Base-by-base conservation (phyloP, 805 yeast genomes). In the Saccharomycopsis babjevae region DNA sequence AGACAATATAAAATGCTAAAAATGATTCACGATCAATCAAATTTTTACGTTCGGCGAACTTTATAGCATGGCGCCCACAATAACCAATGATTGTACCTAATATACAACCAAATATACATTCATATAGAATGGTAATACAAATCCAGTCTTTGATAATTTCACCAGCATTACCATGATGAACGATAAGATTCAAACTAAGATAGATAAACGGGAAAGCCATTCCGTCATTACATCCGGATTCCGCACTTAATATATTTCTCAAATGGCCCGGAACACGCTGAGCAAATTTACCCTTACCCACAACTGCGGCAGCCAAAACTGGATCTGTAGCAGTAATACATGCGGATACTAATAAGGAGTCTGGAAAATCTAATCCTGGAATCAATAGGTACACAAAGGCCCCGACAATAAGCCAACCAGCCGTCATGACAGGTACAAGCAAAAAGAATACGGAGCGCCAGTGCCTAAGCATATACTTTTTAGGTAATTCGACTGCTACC, bases 261-360 rank as follows among this genome's bases (percentile, higher is more conserved):
- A 91, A 77, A 73, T 91, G 97, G n/a, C 96, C 96, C 1, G 97
- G 96, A 18, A 91, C 96, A 60, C 96, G 81, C 68, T 82, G 83
- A 15, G 97, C 96, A 71, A 91, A 91, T 70, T 89, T 88, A 66
- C 96, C 96, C 68, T 88, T 91, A 71, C 97, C 96, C 11, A 91
- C 97, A 43, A 91, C 96, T 1, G 97, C 96, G 18, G 96, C 94
- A 1, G 97, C 97, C 68, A 91, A 78, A 50, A 91, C 94, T 6
- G 97, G 97, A 73, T 91, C 97, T 0, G 97, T 92, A 1, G 97
- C 97, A 0, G 97, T 92, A 55, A 91, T 84, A 71, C 97, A 90
- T 1, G 96, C 97, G 38, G 92, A 81, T 1, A 91, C 83, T 56
- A 86, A 77, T 40, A 91, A 77, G 1, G 89, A 85, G 57, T 84